Evolutionary conservation across 176 grass and related monocot genomes (phyloP).

Genomic region (Miscanthus lutarioriparius): DNA sequence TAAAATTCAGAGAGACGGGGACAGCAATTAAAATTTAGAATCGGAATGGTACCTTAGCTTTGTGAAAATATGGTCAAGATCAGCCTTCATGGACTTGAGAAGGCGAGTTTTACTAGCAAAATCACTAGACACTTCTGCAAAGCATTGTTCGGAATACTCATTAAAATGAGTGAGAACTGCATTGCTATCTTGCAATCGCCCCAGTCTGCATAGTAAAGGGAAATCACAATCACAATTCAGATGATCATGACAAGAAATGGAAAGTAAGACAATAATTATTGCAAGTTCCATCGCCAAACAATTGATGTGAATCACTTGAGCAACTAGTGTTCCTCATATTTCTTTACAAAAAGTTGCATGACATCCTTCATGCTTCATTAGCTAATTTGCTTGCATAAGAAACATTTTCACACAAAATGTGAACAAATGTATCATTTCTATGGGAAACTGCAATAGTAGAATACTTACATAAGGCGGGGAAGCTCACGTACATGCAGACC

Average conservation of each 20-base stretch:
- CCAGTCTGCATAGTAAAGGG: constrained; percentile 50
- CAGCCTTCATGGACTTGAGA: constrained; percentile 82
- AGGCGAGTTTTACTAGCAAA: constrained; percentile 71
- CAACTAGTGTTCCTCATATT: neutral
- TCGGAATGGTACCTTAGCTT: constrained; percentile 53
- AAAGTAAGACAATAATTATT: neutral
- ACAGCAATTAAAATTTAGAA: neutral
- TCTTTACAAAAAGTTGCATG: neutral
- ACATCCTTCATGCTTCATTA: neutral
- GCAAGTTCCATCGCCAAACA: neutral
- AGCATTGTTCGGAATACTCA: constrained; percentile 83
- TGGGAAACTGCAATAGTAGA: neutral
- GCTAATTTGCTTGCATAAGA: neutral
- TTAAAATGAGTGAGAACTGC: constrained; percentile 90
- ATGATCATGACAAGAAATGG: neutral
- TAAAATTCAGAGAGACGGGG: neutral
- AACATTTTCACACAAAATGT: neutral
- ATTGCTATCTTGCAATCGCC: constrained; percentile 84
- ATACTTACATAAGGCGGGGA: neutral
- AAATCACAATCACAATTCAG: neutral
- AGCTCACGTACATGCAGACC: neutral
- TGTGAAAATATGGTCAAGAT: constrained; percentile 84
- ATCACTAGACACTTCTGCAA: constrained; percentile 73
- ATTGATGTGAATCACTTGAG: neutral
- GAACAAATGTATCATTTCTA: neutral